Percentiles rank a stretch among this genome's conserved stretches.
These are phyloP conservation scores for Eucalyptus albens DNA, from an alignment of 345 rosid genomes.

Conservation along the genomic window DNA sequence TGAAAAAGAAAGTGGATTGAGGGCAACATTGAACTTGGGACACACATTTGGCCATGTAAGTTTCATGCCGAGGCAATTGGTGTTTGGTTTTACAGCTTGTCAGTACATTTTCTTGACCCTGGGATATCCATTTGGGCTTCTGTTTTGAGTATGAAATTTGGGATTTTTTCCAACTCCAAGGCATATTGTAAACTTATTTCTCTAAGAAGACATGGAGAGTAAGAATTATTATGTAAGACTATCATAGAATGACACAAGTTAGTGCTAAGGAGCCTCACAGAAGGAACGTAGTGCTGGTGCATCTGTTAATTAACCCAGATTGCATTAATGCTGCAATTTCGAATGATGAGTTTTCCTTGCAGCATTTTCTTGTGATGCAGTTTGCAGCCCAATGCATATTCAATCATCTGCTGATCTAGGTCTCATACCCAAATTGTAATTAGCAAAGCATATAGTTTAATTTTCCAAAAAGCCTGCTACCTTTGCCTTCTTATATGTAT, in stretches of 20 bases:
- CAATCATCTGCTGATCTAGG: neutral
- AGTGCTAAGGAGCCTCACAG: neutral
- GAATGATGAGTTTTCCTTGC: neutral
- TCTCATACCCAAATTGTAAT: neutral
- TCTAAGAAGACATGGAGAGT: neutral
- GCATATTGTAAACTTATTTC: neutral
- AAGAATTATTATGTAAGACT: neutral
- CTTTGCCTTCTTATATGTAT: neutral
- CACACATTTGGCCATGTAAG: constrained; percentile 99
- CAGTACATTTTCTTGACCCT: neutral
- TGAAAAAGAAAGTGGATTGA: constrained; percentile 90
- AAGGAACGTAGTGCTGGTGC: neutral
- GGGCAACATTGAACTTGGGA: constrained; percentile 93
- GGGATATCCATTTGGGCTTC: neutral
- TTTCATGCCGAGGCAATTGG: neutral
- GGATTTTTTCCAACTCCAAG: neutral
- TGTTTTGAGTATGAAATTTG: neutral
- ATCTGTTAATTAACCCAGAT: neutral
- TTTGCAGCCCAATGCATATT: neutral
- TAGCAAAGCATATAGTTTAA: neutral
- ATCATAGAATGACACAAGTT: neutral
- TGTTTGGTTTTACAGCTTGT: neutral
- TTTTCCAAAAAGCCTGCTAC: neutral
- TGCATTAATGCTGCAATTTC: neutral
- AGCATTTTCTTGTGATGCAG: neutral